Percentiles rank a stretch among this genome's conserved stretches.
Evolutionary conservation across 1,284 basidiomycete species (phyloP).

Genomic region (Puccinia triticina): DNA sequence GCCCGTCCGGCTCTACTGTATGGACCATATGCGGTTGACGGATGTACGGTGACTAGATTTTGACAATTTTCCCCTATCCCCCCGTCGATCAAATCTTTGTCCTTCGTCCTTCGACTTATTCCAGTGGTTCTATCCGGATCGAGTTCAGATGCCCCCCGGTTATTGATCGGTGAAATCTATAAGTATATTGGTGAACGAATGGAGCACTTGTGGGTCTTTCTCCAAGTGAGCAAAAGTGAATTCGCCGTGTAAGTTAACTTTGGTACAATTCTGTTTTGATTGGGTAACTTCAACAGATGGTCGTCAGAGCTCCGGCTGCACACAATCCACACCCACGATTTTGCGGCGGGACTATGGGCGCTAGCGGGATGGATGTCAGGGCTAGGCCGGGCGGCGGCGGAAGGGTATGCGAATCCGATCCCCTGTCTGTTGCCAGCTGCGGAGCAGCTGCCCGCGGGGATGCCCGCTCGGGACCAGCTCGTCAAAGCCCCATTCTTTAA

Average conservation of each 20-base stretch:
- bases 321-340: slow-evolving; percentile 49
- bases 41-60: slow-evolving; percentile 48
- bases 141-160: slow-evolving; percentile 51
- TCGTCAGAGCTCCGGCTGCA: slow-evolving; percentile 47
- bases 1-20: slow-evolving; percentile 50
- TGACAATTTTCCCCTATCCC: background rate
- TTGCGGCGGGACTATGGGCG: slow-evolving; percentile 46
- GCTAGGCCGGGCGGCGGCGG: slow-evolving; percentile 22
- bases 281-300: slow-evolving; percentile 22
- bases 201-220: slow-evolving; percentile 53
- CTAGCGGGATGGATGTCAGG: slow-evolving; percentile 50
- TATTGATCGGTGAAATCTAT: slow-evolving; percentile 54
- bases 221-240: slow-evolving; percentile 6
- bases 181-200: slow-evolving; percentile 54
- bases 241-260: background rate
- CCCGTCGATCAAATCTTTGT: background rate
- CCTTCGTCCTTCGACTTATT: background rate
- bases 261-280: slow-evolving; percentile 33
- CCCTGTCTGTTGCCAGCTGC: slow-evolving; percentile 47
- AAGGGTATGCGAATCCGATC: slow-evolving; percentile 31
- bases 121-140: background rate
- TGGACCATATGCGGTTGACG: slow-evolving; percentile 51
- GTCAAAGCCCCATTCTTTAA: slow-evolving; percentile 53
- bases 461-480: slow-evolving; percentile 51
- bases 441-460: slow-evolving; percentile 51